Evolutionary conservation across 148 eudicot genomes (phyloP).

Genomic region (Rhododendron simsii): DNA sequence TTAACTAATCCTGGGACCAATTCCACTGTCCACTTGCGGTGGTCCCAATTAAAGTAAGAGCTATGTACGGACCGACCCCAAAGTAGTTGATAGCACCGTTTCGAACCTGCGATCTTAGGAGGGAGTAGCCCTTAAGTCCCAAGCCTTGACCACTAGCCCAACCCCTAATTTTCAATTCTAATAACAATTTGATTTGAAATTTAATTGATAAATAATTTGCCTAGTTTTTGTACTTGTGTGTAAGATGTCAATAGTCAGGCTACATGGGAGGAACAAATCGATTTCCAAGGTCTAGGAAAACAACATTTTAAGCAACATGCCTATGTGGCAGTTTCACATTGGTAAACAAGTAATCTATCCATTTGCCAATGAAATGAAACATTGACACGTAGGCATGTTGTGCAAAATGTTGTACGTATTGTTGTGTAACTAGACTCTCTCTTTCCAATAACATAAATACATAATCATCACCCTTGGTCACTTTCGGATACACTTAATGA

Average conservation of each 20-base stretch:
- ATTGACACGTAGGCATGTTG: no score
- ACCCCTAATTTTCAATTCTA: background rate
- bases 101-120: no score
- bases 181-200: background rate
- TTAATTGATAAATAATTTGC: background rate
- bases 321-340: no score
- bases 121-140: no score
- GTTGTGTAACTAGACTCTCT: no score
- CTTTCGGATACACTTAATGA: no score
- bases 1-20: background rate
- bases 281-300: background rate
- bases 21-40: background rate
- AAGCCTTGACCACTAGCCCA: no score
- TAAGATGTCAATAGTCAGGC: background rate
- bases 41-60: background rate
- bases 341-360: no score
- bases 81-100: background rate
- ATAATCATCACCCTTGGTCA: no score
- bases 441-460: no score
- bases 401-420: no score
- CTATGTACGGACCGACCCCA: background rate
- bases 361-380: no score
- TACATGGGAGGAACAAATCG: background rate
- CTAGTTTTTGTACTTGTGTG: background rate
- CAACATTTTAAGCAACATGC: background rate